A percentile compares a stretch with the other conserved stretches of the same genome.
Evolutionary conservation across 192 early-diverging fungal species (phyloP).

Genomic region (Pilaira anomala): DNA sequence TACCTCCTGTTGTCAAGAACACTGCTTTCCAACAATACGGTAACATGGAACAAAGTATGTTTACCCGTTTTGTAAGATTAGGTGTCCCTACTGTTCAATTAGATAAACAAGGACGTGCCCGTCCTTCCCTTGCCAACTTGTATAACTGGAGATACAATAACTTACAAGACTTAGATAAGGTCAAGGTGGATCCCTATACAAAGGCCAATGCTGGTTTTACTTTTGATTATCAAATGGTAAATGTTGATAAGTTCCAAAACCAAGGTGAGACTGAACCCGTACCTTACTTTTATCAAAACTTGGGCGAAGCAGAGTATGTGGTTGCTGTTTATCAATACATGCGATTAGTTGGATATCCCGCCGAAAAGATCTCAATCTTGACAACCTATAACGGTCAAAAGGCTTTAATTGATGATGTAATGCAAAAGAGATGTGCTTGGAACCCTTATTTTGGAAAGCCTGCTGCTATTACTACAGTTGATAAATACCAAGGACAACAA

Average conservation of each 20-base stretch:
- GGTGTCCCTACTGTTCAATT: constrained; percentile 91
- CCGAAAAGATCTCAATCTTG: constrained; percentile 85
- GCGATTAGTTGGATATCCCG: constrained; percentile 89
- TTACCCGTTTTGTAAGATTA: constrained; percentile 85
- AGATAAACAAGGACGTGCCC: constrained; percentile 84
- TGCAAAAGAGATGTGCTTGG: constrained; percentile 82
- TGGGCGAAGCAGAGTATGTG: constrained; percentile 96
- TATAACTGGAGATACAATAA: constrained; percentile 83
- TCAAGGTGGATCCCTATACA: constrained; percentile 51
- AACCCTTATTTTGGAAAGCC: constrained; percentile 84
- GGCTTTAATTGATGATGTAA: constrained; percentile 87
- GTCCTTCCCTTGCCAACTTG: constrained; percentile 75
- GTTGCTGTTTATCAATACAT: constrained; percentile 97
- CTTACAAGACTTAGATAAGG: constrained; percentile 65
- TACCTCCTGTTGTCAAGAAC: constrained; percentile 95
- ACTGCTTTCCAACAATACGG: constrained; percentile 77
- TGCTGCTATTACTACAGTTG: constrained; percentile 82
- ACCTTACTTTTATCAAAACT: constrained; percentile 90
- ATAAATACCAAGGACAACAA: constrained; percentile 96
- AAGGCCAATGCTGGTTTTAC: constrained; percentile 82
- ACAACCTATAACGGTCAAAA: constrained; percentile 98
- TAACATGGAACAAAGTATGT: constrained; percentile 95
- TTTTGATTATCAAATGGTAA: constrained; percentile 84
- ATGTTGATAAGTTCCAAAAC: constrained; percentile 75
- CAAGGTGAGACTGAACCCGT: constrained; percentile 86